Percentiles rank a stretch among this genome's conserved stretches.
phyloP scores from a whole-genome alignment of 2,329 filamentous ascomycete genomes.

The Talaromyces sp. region DNA sequence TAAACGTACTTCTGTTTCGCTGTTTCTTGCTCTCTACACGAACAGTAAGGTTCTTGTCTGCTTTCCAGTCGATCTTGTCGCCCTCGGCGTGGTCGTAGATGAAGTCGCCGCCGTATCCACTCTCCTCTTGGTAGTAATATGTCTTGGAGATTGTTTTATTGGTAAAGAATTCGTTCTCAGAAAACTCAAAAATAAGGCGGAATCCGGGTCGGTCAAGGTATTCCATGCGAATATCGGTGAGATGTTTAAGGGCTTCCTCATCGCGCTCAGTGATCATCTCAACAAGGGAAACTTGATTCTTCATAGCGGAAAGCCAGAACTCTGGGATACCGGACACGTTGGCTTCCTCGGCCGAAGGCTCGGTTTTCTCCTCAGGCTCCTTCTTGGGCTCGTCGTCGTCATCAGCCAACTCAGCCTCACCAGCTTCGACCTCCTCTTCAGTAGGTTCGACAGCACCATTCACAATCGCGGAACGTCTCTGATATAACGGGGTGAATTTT shows the following conservation, averaged over 20 bases:
- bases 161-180: conserved; percentile 91
- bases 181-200: conserved; percentile 96
- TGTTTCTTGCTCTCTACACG: conserved; percentile 99
- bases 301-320: conserved; percentile 99
- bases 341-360: conserved; percentile 46
- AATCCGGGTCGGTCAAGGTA: conserved; percentile 98
- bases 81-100: conserved; percentile 99
- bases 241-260: conserved; percentile 84
- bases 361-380: conserved; percentile 52
- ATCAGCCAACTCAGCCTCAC: conserved; percentile 74
- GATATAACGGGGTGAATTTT: conserved; percentile 95
- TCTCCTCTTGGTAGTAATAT: conserved; percentile 99
- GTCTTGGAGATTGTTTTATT: conserved; percentile 98
- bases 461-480: conserved; percentile 89
- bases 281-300: conserved; percentile 94
- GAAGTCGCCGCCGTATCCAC: conserved; percentile 96
- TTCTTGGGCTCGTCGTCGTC: conserved; percentile 60
- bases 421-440: conserved; percentile 79
- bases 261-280: conserved; percentile 99
- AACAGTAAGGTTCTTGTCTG: conserved; percentile 87
- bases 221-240: conserved; percentile 96
- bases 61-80: conserved; percentile 96
- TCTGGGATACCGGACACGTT: conserved; percentile 81
- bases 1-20: conserved; percentile 88
- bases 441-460: conserved; percentile 84